Evolutionary conservation across 2,329 filamentous ascomycete genomes (phyloP).

Genomic region (Fusarium nurragi): DNA sequence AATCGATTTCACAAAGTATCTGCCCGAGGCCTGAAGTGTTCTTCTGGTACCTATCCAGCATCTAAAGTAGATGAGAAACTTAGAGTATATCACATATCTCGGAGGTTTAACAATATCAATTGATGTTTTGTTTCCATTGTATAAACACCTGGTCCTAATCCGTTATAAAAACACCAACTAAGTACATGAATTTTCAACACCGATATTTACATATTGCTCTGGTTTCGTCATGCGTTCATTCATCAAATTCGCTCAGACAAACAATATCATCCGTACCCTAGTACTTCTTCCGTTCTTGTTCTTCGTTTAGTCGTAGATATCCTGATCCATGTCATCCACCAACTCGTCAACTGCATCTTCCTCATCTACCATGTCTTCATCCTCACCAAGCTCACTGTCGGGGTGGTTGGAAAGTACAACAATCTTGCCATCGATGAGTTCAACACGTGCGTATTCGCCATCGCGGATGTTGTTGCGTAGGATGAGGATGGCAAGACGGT

Average conservation of each 20-base stretch:
- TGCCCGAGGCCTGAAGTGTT: neutral
- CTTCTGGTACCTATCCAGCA: neutral
- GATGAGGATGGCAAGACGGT: slow-evolving; percentile 90
- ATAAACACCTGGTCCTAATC: neutral
- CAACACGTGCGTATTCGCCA: slow-evolving; percentile 82
- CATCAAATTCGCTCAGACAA: slow-evolving; percentile 22
- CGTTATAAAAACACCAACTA: slow-evolving; percentile 10
- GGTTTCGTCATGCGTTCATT: slow-evolving; percentile 36
- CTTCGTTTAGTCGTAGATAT: slow-evolving; percentile 56
- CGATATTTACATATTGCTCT: neutral
- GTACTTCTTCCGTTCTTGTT: neutral
- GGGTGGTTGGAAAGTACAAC: slow-evolving; percentile 83
- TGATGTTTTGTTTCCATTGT: slow-evolving; percentile 16
- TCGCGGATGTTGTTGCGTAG: slow-evolving; percentile 85
- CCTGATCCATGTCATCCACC: slow-evolving; percentile 69
- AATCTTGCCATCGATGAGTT: slow-evolving; percentile 82
- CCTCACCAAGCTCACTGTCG: slow-evolving; percentile 68
- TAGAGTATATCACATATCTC: neutral
- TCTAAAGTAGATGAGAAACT: neutral
- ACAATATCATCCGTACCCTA: slow-evolving; percentile 9
- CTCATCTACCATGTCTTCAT: slow-evolving; percentile 76
- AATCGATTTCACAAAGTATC: neutral
- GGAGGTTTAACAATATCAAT: neutral
- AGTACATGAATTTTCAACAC: slow-evolving; percentile 19
- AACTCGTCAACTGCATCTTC: slow-evolving; percentile 79